phyloP scores from a whole-genome alignment of 441 rosid genomes.

The Corymbia calophylla region DNA sequence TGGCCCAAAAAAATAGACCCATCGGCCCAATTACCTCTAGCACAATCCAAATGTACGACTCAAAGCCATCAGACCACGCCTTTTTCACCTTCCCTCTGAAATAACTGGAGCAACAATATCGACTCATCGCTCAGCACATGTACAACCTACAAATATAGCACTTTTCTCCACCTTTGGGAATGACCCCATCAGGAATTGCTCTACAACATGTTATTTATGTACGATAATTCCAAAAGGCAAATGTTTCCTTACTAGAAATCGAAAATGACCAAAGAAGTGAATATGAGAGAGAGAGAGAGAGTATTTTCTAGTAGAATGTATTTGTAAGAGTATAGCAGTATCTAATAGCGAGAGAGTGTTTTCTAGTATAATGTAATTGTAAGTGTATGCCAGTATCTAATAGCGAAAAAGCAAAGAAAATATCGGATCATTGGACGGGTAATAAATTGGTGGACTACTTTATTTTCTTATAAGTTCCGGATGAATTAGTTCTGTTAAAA shows the following conservation, averaged over 20 bases:
- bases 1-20: not conserved
- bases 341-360: not conserved
- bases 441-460: not conserved
- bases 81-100: not conserved
- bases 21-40: not conserved
- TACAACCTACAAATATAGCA: not conserved
- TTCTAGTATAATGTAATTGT: not conserved
- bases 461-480: too few relatives aligned
- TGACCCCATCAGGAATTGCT: not conserved
- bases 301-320: not conserved
- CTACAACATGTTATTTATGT: not conserved
- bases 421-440: not conserved
- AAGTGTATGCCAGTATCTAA: not conserved
- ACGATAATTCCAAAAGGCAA: not conserved
- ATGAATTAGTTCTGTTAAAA: not conserved
- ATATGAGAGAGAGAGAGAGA: not conserved
- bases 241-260: not conserved
- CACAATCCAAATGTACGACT: not conserved
- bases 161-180: not conserved
- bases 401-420: rapidly evolving
- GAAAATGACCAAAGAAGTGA: not conserved
- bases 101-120: not conserved
- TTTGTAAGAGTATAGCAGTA: not conserved
- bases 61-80: not conserved
- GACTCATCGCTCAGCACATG: not conserved